Conservation (phyloP, 2,329 filamentous ascomycete genomes). For the Tolypocladium inflatum region DNA sequence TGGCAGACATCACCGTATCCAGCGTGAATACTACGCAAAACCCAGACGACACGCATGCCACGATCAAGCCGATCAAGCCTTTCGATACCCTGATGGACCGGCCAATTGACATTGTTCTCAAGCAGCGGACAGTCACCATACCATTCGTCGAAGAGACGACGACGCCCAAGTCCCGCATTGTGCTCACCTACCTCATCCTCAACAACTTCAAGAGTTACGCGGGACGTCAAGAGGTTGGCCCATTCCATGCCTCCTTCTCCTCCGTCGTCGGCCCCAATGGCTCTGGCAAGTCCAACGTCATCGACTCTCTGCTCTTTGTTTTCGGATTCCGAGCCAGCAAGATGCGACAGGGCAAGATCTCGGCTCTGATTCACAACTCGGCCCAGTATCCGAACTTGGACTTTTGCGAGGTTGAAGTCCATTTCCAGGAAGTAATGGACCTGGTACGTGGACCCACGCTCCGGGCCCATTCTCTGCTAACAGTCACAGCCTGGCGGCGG, state of each 20-base stretch:
- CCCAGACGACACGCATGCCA: slow-evolving; percentile 21
- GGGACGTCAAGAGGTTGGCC: slow-evolving; percentile 86
- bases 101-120: slow-evolving; percentile 89
- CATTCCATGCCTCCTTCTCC: slow-evolving; percentile 94
- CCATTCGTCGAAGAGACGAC: slow-evolving; percentile 63
- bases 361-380: slow-evolving; percentile 94
- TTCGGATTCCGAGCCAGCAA: slow-evolving; percentile 98
- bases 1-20: slow-evolving; percentile 64
- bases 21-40: slow-evolving; percentile 42
- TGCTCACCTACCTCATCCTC: slow-evolving; percentile 84
- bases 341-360: slow-evolving; percentile 98
- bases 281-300: slow-evolving; percentile 97
- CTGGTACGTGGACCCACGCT: slow-evolving; percentile 34
- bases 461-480: slow-evolving; percentile 13
- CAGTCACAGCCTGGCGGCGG: slow-evolving; percentile 53
- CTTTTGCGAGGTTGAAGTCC: slow-evolving; percentile 89
- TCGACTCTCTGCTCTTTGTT: slow-evolving; percentile 96
- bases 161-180: slow-evolving; percentile 74
- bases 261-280: slow-evolving; percentile 97
- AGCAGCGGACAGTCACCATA: slow-evolving; percentile 64
- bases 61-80: slow-evolving; percentile 63
- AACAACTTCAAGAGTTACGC: slow-evolving; percentile 99
- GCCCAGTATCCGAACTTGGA: slow-evolving; percentile 77
- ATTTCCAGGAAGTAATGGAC: slow-evolving; percentile 94
- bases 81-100: slow-evolving; percentile 73